Base-by-base conservation (phyloP, 176 grass and related monocot species). In the Cymbopogon citratus region DNA sequence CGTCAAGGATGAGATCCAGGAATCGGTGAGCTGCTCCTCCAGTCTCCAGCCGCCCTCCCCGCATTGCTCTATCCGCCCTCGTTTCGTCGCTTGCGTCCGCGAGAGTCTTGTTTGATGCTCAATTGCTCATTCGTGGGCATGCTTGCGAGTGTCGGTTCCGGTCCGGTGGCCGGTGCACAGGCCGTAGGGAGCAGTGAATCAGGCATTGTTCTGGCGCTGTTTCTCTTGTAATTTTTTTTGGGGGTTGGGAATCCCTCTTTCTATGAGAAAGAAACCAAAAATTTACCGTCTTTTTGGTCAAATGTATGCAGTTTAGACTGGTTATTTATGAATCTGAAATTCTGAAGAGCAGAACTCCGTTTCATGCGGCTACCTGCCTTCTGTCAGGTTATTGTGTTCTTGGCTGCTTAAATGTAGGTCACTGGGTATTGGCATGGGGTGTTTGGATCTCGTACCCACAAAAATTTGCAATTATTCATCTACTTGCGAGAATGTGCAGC, bases 1-100 rank as follows among this genome's bases (percentile, higher is more conserved):
- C 15, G 46, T 98, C 80, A 95, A 88, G 78, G 92, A 93, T 79
- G 95, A 98, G 86, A 98, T 95, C 73, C 88, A 98, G 78, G 95
- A 93, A 15, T 98, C 95, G 46, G 95, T 98, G 84, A 88, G 90
- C 76, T n/a, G 3, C 59, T 71, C 13, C 39, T 26, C 2, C 36
- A 0, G 39, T 40, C 19, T 57, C 40, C 26, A 44, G 14, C 36
- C 45, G 2, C 0, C 36, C 7, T 9, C 43, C 24, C 8, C 40
- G 38, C n/a, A n/a, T 63, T 73, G 16, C 74, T 69, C 39, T 3
- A n/a, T 79, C 19, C 36, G 2, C 39, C 39, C 12, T 23, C 48
- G 25, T 52, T 45, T 45, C 12, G 43, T n/a, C n/a, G n/a, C n/a
- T n/a, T n/a, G n/a, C n/a, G n/a, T n/a, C n/a, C n/a, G n/a, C n/a